Conservation (phyloP, 108 stramenopile species). For the Chaetoceros tenuissimus region DNA sequence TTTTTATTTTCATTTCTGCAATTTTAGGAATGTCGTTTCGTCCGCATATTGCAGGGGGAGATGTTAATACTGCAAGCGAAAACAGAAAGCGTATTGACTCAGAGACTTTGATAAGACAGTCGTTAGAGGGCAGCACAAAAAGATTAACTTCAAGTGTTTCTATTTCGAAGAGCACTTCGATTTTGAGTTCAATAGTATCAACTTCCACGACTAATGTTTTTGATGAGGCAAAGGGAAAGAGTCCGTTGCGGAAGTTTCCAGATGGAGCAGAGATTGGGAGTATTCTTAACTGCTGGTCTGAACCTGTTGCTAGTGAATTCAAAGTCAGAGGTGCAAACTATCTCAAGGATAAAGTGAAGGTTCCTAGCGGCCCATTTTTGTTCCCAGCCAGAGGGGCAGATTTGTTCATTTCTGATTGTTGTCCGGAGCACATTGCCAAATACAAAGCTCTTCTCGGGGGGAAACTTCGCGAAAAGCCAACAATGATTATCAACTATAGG, state of each 20-base stretch:
- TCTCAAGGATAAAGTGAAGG: slow-evolving; percentile 63
- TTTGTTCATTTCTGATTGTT: slow-evolving; percentile 73
- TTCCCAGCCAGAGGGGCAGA: slow-evolving; percentile 69
- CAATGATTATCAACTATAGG: slow-evolving; percentile 83
- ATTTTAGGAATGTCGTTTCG: background rate
- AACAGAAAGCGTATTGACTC: background rate
- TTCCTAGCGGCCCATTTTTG: slow-evolving; percentile 45
- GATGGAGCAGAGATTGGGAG: slow-evolving; percentile 56
- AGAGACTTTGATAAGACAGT: background rate
- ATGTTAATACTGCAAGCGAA: background rate
- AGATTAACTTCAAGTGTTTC: background rate
- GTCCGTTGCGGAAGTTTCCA: slow-evolving; percentile 44
- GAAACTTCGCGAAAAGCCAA: slow-evolving; percentile 53
- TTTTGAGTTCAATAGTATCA: too few relatives aligned
- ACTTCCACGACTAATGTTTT: too few relatives aligned
- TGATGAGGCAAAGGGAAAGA: background rate
- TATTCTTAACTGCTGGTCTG: slow-evolving; percentile 65
- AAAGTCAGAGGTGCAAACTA: slow-evolving; percentile 71
- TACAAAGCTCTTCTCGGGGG: slow-evolving; percentile 58
- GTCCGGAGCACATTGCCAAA: slow-evolving; percentile 57
- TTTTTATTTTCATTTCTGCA: background rate
- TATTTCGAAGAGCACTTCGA: background rate
- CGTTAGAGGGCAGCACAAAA: background rate
- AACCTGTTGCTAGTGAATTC: slow-evolving; percentile 44
- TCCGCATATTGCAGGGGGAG: background rate